Evolutionary conservation across 2,329 filamentous ascomycete genomes (phyloP).

Genomic region (Verticillium albo-atrum): DNA sequence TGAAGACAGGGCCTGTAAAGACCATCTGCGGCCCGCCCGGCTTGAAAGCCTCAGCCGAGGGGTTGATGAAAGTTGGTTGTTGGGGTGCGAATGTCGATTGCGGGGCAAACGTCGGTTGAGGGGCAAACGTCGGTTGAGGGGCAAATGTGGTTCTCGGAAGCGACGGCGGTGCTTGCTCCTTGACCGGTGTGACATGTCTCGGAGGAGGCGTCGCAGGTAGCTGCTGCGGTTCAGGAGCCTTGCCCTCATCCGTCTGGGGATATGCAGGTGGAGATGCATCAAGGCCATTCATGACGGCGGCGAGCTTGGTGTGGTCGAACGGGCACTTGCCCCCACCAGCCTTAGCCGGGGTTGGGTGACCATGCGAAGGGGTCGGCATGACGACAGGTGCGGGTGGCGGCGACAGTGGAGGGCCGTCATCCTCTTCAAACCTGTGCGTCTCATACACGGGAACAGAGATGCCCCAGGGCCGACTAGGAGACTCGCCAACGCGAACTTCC

Average conservation of each 20-base stretch:
- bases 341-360: constrained; percentile 17
- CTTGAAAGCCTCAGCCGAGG: constrained; percentile 26
- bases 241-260: background rate
- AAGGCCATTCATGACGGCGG: constrained; percentile 18
- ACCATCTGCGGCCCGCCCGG: constrained; percentile 61
- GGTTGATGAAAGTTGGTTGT: constrained; percentile 51
- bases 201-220: background rate
- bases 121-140: constrained; percentile 44
- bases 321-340: constrained; percentile 47
- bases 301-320: constrained; percentile 48
- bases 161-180: background rate
- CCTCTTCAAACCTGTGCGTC: constrained; percentile 25
- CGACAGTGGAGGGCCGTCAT: constrained; percentile 40
- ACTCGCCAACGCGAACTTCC: constrained; percentile 90
- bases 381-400: constrained; percentile 55
- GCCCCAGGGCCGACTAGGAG: constrained; percentile 88
- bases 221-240: background rate
- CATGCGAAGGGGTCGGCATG: constrained; percentile 34
- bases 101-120: constrained; percentile 46
- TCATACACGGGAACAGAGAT: constrained; percentile 70
- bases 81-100: constrained; percentile 13
- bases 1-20: constrained; percentile 90
- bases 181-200: background rate
- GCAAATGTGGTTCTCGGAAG: background rate
- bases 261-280: constrained; percentile 10